Base-by-base conservation (phyloP, 495 filamentous ascomycete species). In the Neurospora sp. region DNA sequence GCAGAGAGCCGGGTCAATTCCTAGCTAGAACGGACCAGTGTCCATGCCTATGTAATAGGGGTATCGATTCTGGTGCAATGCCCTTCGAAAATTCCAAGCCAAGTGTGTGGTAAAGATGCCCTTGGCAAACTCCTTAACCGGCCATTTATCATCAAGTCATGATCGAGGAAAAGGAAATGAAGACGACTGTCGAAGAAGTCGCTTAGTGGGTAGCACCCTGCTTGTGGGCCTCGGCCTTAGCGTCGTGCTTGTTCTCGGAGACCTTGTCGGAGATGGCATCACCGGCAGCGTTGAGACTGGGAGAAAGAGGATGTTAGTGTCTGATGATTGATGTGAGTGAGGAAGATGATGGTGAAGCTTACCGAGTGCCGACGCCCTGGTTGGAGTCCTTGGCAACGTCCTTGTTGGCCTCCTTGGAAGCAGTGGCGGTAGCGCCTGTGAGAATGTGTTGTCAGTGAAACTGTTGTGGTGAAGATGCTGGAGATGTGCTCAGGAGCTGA, bases 371-470 rank as follows among this genome's bases (percentile, higher is more conserved):
- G 39, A 86, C n/a, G 66, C 73, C 75, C 41, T 82, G 85, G 79
- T 87, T 79, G 81, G 62, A 78, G 84, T 90, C 88, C 86, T 90
- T 88, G 77, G 88, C 88, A 70, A 89, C 85, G 41, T 85, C 78
- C 86, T 90, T 90, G 86, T 90, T 90, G 82, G 86, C 83, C 85
- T 90, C 88, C 87, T 90, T 90, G 83, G 85, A 88, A 41, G 87
- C 84, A 70, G 78, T 81, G 77, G 59, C 74, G 73, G 81, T 76
- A 46, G 82, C 79, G 75, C 81, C 79, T 77, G 72, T 44, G 72
- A 31, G 31, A 69, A 9, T 35, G 38, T 59, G 6, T 16, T 44
- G 70, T 73, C n/a, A 72, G 72, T 42, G 69, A n/a, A 16, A 23
- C n/a, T 39, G 39, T 31, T 41, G 54, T 35, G 20, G 9, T 41